A percentile compares a stretch with the other conserved stretches of the same genome.
phyloP scores from a whole-genome alignment of 306 rosid species.

The Prosopis cineraria region DNA sequence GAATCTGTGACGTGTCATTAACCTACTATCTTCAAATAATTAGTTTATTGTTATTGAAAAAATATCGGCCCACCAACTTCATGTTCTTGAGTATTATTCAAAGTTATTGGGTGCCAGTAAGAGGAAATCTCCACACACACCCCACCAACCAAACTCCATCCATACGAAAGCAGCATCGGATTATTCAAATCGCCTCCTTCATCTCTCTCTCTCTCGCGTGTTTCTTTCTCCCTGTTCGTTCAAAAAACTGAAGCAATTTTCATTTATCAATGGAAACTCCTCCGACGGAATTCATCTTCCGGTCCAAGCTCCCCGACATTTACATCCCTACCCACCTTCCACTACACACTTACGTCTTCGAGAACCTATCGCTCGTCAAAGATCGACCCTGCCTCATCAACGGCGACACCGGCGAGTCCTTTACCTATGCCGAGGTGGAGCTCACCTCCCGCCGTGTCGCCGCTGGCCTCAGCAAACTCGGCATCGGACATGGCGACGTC shows the following conservation, averaged over 20 bases:
- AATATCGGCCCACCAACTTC: no score
- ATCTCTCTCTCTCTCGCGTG: no score
- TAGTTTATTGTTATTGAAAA: no score
- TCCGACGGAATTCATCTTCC: conserved; percentile 57
- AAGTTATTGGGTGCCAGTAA: not conserved
- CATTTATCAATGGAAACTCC: not conserved
- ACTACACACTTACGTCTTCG: conserved; percentile 69
- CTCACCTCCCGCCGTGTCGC: conserved; percentile 54
- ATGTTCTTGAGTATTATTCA: not conserved
- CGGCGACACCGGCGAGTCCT: conserved; percentile 50
- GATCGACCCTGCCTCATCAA: conserved; percentile 75
- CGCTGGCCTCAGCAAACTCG: conserved; percentile 58
- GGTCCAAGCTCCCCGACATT: conserved; percentile 77
- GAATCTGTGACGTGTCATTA: no score
- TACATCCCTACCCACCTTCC: conserved; percentile 81
- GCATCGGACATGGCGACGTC: conserved; percentile 66
- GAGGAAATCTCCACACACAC: no score
- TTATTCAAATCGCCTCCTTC: not conserved
- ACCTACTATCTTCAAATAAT: no score
- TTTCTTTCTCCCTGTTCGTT: not conserved
- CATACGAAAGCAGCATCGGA: not conserved
- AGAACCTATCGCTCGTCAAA: conserved; percentile 52
- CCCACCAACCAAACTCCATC: not conserved
- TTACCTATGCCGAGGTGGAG: conserved; percentile 61
- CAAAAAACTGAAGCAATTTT: not conserved